These are phyloP conservation scores for Lecanosticta acicola DNA, from an alignment of 2,329 filamentous ascomycete species.

Conservation along the genomic window DNA sequence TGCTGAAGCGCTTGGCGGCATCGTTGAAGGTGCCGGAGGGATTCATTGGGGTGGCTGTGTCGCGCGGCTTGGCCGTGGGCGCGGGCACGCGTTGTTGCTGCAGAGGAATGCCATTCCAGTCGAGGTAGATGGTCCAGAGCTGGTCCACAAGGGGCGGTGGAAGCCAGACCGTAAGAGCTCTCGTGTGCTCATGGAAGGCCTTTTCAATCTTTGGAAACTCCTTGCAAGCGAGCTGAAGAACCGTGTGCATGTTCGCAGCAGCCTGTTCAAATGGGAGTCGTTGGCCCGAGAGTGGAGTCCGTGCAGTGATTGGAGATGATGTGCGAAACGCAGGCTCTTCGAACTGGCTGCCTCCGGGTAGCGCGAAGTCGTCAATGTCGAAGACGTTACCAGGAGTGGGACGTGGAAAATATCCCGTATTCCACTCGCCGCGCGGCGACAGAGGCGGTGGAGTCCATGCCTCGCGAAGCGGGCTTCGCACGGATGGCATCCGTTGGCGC, in stretches of 20 bases:
- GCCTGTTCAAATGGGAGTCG: constrained; percentile 13
- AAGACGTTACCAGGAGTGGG: neutral
- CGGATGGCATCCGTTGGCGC: neutral
- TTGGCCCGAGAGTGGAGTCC: neutral
- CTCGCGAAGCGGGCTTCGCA: neutral
- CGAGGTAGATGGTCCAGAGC: constrained; percentile 13
- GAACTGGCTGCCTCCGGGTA: neutral
- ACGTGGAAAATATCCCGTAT: neutral
- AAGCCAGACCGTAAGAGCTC: constrained; percentile 11
- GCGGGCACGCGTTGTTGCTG: neutral
- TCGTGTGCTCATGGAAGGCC: constrained; percentile 7
- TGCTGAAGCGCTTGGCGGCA: constrained; percentile 8
- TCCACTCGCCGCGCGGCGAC: neutral
- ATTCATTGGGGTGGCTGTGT: no score
- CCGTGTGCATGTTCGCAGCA: constrained; percentile 11
- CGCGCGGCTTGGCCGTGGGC: constrained; percentile 6
- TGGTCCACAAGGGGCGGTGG: constrained; percentile 10
- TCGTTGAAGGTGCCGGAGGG: constrained; percentile 9
- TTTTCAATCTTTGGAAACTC: constrained; percentile 12
- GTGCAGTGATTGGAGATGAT: neutral
- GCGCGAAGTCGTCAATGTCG: neutral
- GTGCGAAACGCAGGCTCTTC: neutral
- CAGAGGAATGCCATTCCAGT: constrained; percentile 11
- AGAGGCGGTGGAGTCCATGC: neutral
- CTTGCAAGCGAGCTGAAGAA: constrained; percentile 13